Percentiles rank a stretch among this genome's conserved stretches.
These are phyloP conservation scores for Chaetothyriales sp. DNA, from an alignment of 2,329 filamentous ascomycete species.

Conservation along the genomic window DNA sequence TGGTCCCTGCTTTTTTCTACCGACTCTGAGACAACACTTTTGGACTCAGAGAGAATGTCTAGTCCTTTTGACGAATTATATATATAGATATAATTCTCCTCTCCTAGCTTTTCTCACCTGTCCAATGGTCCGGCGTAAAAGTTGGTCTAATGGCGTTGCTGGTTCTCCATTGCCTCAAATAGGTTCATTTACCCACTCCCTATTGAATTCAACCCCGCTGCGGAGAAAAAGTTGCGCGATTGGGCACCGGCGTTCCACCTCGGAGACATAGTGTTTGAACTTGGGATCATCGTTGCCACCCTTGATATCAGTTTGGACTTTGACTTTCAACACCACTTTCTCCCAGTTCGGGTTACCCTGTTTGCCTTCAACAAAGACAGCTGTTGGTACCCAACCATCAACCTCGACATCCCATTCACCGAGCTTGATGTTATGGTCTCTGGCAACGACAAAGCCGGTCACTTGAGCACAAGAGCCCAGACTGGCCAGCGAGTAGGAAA, in stretches of 20 bases:
- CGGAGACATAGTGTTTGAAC: conserved; percentile 17
- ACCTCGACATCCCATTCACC: conserved; percentile 20
- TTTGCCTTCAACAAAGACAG: conserved; percentile 18
- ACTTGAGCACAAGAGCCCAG: conserved; percentile 23
- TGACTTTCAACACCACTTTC: conserved; percentile 13
- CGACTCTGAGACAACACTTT: no score
- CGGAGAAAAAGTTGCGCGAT: conserved; percentile 21
- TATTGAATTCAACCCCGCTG: conserved; percentile 19
- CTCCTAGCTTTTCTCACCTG: no score
- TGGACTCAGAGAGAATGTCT: no score
- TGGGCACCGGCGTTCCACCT: conserved; percentile 21
- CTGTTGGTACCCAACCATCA: conserved; percentile 17
- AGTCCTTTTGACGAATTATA: no score
- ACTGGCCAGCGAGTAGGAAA: conserved; percentile 21
- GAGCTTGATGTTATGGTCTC: conserved; percentile 19
- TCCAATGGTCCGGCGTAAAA: no score
- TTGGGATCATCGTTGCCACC: conserved; percentile 1
- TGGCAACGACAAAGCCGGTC: conserved; percentile 20
- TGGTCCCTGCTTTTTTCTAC: no score
- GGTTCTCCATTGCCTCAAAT: background rate
- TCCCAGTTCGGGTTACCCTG: conserved; percentile 23
- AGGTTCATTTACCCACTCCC: conserved; percentile 19
- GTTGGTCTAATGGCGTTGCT: no score
- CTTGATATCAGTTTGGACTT: conserved; percentile 19
- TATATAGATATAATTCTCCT: no score